phyloP scores from a whole-genome alignment of 2,329 filamentous ascomycete genomes.

The Aureobasidium uvarum region DNA sequence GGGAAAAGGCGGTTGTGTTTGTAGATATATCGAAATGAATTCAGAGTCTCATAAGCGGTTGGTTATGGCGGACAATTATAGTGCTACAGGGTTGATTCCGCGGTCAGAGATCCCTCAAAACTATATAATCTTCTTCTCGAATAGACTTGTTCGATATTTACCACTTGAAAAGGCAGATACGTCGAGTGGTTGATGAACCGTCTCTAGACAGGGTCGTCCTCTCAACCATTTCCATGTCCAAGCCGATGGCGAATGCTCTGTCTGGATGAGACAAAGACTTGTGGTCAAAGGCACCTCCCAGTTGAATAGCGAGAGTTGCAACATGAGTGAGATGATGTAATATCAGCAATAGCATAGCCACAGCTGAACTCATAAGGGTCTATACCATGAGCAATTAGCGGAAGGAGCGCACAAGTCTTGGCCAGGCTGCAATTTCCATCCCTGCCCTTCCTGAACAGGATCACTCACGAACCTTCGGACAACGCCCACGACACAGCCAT shows the following conservation, averaged over 20 bases:
- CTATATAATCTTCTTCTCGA: too few relatives aligned
- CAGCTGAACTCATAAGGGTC: neutral
- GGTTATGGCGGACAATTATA: too few relatives aligned
- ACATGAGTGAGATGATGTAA: neutral
- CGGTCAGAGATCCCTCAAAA: too few relatives aligned
- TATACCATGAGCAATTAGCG: neutral
- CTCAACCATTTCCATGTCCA: neutral
- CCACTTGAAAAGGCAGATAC: too few relatives aligned
- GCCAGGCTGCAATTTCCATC: conserved; percentile 14
- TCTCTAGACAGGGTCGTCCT: neutral
- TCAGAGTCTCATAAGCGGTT: too few relatives aligned
- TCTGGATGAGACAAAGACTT: too few relatives aligned
- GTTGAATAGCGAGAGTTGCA: neutral
- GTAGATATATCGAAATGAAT: too few relatives aligned
- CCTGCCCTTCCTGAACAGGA: neutral
- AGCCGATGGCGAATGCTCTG: neutral
- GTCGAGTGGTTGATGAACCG: too few relatives aligned
- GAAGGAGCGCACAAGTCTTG: conserved; percentile 7
- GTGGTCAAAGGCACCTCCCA: neutral
- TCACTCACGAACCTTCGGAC: neutral
- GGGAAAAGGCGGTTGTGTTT: too few relatives aligned
- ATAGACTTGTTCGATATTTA: too few relatives aligned
- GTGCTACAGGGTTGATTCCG: too few relatives aligned
- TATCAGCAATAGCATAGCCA: neutral
- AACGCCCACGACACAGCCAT: neutral